phyloP scores from a whole-genome alignment of 2,329 filamentous ascomycete species.

The Trichoderma sp. region DNA sequence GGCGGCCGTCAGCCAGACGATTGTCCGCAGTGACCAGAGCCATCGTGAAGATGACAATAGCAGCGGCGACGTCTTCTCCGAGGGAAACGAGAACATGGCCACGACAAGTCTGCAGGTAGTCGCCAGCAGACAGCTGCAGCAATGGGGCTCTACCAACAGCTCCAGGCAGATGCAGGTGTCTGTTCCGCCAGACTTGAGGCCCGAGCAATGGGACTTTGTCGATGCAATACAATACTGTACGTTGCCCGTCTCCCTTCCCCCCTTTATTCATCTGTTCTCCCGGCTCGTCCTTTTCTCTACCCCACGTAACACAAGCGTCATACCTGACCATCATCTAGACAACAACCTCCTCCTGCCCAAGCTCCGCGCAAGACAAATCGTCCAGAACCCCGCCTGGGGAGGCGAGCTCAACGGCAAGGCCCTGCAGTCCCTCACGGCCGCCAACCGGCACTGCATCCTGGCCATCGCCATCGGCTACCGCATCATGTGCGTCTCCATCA shows the following conservation, averaged over 20 bases:
- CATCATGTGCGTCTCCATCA: conserved; percentile 24
- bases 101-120: conserved; percentile 1
- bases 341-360: conserved; percentile 19
- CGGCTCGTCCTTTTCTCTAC: not conserved
- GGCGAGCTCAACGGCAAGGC: conserved; percentile 1
- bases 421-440: conserved; percentile 11
- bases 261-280: not conserved
- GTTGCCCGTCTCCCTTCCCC: not conserved
- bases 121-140: conserved; percentile 1
- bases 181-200: conserved; percentile 24
- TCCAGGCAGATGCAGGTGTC: conserved; percentile 2
- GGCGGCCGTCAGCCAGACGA: not conserved
- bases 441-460: conserved; percentile 21
- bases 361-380: conserved; percentile 14
- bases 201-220: conserved; percentile 23
- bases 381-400: conserved; percentile 13
- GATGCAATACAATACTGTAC: conserved; percentile 23
- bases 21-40: not conserved
- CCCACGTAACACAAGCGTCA: not conserved
- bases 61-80: not conserved
- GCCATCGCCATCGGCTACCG: conserved; percentile 23
- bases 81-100: too few relatives aligned
- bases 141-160: not conserved
- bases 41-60: not conserved
- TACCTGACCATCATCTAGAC: conserved; percentile 6